Percentiles rank a stretch among this genome's conserved stretches.
These are phyloP conservation scores for Malus hybrid DNA, from an alignment of 331 rosid genomes.

Conservation along the genomic window DNA sequence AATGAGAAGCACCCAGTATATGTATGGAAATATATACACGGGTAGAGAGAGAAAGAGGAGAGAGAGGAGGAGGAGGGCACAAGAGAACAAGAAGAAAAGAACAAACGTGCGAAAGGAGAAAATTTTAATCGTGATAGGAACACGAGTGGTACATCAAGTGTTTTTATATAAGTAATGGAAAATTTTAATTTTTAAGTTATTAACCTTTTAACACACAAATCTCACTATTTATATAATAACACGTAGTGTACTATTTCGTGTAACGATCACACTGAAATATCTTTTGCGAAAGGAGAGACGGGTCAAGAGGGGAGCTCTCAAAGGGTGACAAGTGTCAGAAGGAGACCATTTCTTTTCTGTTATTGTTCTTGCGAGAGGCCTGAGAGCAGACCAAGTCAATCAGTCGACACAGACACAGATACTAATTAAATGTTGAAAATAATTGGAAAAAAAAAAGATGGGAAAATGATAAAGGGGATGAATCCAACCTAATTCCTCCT, in stretches of 20 bases:
- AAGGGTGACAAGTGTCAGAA: constrained; percentile 57
- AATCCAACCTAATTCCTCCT: constrained; percentile 37
- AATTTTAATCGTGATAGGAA: too few species aligned
- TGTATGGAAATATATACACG: constrained; percentile 25
- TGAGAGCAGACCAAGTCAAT: constrained; percentile 20
- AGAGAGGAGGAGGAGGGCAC: constrained; percentile 24
- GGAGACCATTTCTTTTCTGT: constrained; percentile 16
- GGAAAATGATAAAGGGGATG: constrained; percentile 32
- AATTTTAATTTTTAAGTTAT: too few species aligned
- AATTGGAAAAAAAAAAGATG: constrained; percentile 13
- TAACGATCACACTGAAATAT: too few species aligned
- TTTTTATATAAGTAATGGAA: too few species aligned
- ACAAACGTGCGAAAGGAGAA: constrained; percentile 3
- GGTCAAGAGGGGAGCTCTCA: constrained; percentile 12
- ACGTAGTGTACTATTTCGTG: too few species aligned
- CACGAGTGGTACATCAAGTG: too few species aligned
- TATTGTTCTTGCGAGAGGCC: not conserved
- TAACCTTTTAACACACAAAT: too few species aligned
- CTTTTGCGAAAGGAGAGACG: not conserved
- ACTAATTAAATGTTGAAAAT: not conserved
- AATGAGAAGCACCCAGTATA: constrained; percentile 3
- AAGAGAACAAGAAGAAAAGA: constrained; percentile 23
- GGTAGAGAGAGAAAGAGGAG: not conserved
- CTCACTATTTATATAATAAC: too few species aligned
- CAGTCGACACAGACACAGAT: not conserved